Conservation (phyloP, 2,329 filamentous ascomycete species). For the Penicillium digitatum region DNA sequence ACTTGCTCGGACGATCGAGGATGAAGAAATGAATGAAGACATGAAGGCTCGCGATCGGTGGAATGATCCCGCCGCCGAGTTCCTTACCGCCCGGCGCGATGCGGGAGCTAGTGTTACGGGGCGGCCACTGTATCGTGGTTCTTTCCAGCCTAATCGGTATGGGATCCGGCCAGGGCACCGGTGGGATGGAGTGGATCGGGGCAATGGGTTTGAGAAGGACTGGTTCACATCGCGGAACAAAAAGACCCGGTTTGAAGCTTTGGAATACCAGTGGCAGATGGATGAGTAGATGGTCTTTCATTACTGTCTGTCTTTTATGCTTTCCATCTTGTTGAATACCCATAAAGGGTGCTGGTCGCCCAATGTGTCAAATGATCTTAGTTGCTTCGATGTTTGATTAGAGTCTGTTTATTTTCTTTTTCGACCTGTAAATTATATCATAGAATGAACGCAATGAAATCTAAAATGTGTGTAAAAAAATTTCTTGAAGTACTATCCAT, state of each 20-base stretch:
- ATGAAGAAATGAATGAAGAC: conserved; percentile 79
- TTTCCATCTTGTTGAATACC: background rate
- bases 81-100: conserved; percentile 57
- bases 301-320: background rate
- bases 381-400: background rate
- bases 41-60: conserved; percentile 72
- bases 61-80: conserved; percentile 89
- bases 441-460: background rate
- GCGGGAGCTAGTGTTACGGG: conserved; percentile 47
- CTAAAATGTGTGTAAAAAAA: background rate
- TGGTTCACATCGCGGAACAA: conserved; percentile 85
- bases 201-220: conserved; percentile 89
- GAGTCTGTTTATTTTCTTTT: no score
- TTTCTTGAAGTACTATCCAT: background rate
- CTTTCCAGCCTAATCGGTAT: conserved; percentile 85
- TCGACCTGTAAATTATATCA: background rate
- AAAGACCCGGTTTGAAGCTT: conserved; percentile 67
- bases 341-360: conserved; percentile 14
- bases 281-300: conserved; percentile 60
- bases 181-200: conserved; percentile 95
- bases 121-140: conserved; percentile 71
- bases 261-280: conserved; percentile 96
- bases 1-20: conserved; percentile 75
- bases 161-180: conserved; percentile 86
- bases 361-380: background rate